These are phyloP conservation scores for Rhexocercosporidium sp. DNA, from an alignment of 2,329 filamentous ascomycete species.

Conservation along the genomic window DNA sequence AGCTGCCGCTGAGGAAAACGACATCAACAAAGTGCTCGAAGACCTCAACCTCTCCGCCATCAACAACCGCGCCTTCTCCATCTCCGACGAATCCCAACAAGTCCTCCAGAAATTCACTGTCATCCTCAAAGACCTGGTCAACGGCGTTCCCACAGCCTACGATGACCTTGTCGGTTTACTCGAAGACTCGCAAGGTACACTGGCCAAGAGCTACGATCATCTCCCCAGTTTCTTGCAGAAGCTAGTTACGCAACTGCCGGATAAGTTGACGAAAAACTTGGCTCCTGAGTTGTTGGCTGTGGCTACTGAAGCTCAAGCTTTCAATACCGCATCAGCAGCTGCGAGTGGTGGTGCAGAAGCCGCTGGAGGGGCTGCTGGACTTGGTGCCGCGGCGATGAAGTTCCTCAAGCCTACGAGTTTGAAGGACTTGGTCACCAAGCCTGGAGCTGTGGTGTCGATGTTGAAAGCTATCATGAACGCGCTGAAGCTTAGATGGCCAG, in stretches of 20 bases:
- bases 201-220: constrained; percentile 65
- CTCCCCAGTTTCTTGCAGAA: constrained; percentile 84
- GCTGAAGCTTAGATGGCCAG: constrained; percentile 85
- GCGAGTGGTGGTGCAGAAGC: constrained; percentile 49
- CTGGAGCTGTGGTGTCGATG: constrained; percentile 84
- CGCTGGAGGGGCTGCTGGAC: constrained; percentile 35
- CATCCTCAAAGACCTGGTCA: constrained; percentile 89
- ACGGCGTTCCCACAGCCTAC: constrained; percentile 92
- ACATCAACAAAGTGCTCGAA: constrained; percentile 81
- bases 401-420: constrained; percentile 74
- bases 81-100: constrained; percentile 83
- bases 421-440: constrained; percentile 81
- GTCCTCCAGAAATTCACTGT: constrained; percentile 84
- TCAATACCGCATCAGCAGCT: constrained; percentile 22
- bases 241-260: constrained; percentile 81
- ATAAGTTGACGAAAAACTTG: constrained; percentile 76
- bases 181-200: constrained; percentile 64
- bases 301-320: constrained; percentile 70
- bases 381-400: constrained; percentile 58
- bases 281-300: constrained; percentile 84
- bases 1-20: constrained; percentile 61
- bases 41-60: constrained; percentile 81
- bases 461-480: constrained; percentile 90
- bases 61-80: constrained; percentile 84
- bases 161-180: constrained; percentile 75